These are phyloP conservation scores for Clathrospora elynae DNA, from an alignment of 2,329 filamentous ascomycete genomes.

Conservation along the genomic window DNA sequence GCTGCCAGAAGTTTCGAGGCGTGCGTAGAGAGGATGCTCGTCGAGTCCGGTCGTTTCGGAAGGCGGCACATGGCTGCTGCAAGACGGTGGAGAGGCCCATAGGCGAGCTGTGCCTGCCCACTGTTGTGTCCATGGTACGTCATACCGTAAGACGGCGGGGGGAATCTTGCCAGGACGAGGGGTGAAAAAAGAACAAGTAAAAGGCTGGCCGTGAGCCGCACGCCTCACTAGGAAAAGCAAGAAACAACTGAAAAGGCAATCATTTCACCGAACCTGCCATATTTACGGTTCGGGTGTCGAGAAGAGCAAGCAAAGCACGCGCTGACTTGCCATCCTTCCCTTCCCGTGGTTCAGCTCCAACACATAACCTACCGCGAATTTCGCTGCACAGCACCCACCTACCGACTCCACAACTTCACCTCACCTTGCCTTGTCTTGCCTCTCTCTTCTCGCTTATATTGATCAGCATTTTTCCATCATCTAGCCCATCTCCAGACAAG, in stretches of 20 bases:
- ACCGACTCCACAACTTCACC: slow-evolving; percentile 12
- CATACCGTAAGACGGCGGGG: slow-evolving; percentile 13
- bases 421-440: not conserved
- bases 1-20: slow-evolving; percentile 4
- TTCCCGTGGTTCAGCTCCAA: slow-evolving; percentile 5
- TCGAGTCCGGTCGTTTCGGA: slow-evolving; percentile 5
- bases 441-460: slow-evolving; percentile 1
- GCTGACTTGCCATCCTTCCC: slow-evolving; percentile 7
- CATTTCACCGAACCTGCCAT: not conserved
- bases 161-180: slow-evolving; percentile 17
- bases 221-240: slow-evolving; percentile 19
- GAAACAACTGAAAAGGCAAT: slow-evolving; percentile 4
- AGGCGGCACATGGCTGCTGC: slow-evolving; percentile 4
- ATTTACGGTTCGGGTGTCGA: slow-evolving; percentile 9
- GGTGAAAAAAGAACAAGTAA: slow-evolving; percentile 6
- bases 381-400: slow-evolving; percentile 7
- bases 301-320: slow-evolving; percentile 4
- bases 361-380: slow-evolving; percentile 17
- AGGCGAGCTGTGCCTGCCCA: slow-evolving; percentile 6
- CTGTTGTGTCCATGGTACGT: slow-evolving; percentile 16
- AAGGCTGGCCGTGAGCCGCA: slow-evolving; percentile 6
- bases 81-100: slow-evolving; percentile 14
- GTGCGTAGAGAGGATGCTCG: slow-evolving; percentile 13
- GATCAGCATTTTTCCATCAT: slow-evolving; percentile 4
- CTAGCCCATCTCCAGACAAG: slow-evolving; percentile 4